Evolutionary conservation across 768 basidiomycete genomes (phyloP).

Genomic region (Suillus tomentosus): DNA sequence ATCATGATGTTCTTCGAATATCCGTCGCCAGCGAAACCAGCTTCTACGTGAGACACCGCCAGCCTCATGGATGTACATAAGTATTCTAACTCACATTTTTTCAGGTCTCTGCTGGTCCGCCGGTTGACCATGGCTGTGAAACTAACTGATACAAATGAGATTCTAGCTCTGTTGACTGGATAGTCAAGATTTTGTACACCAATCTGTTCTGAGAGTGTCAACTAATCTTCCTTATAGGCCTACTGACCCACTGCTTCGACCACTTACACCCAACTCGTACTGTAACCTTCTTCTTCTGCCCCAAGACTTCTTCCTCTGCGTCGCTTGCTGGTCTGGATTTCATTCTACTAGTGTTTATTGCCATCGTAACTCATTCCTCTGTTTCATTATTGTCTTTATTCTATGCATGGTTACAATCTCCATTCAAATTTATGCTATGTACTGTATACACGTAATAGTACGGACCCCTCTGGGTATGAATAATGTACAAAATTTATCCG

Average conservation of each 20-base stretch:
- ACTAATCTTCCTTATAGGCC: constrained; percentile 24
- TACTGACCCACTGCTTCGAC: constrained; percentile 25
- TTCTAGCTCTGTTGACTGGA: too few species aligned
- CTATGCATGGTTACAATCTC: constrained; percentile 21
- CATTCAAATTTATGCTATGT: constrained; percentile 19
- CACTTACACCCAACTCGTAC: constrained; percentile 31
- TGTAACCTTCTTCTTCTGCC: constrained; percentile 22
- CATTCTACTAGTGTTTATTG: not conserved
- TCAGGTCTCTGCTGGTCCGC: too few species aligned
- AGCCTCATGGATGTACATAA: too few species aligned
- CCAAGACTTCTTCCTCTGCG: not conserved
- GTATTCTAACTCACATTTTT: too few species aligned
- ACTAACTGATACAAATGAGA: too few species aligned
- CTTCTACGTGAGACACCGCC: too few species aligned
- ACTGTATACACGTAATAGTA: constrained; percentile 21
- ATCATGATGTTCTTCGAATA: too few species aligned
- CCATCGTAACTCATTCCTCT: not conserved
- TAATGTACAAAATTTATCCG: too few species aligned
- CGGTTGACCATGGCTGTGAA: too few species aligned
- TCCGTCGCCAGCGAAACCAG: too few species aligned
- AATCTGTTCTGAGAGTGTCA: too few species aligned
- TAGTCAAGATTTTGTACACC: too few species aligned
- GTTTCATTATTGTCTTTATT: not conserved
- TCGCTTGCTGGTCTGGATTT: not conserved
- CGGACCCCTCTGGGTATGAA: constrained; percentile 26